phyloP scores from a whole-genome alignment of 2,329 filamentous ascomycete genomes.

The Penicillium sp. region DNA sequence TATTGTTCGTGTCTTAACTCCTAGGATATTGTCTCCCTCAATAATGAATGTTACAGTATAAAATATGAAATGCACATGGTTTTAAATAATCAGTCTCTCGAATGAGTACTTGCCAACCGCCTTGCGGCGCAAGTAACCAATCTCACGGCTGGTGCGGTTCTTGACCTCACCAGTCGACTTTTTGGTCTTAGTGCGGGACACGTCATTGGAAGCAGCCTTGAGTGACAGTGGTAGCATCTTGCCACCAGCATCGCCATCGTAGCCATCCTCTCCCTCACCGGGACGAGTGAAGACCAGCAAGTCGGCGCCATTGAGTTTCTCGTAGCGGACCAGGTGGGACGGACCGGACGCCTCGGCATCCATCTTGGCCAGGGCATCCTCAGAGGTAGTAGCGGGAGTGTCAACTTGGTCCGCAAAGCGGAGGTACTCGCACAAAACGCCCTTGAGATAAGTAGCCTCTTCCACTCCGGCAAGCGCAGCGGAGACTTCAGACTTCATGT shows the following conservation, averaged over 20 bases:
- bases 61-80: conserved; percentile 26
- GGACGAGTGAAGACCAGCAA: conserved; percentile 34
- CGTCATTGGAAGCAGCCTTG: conserved; percentile 54
- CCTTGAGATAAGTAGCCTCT: conserved; percentile 49
- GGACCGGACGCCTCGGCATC: conserved; percentile 12
- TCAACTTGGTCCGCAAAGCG: conserved; percentile 40
- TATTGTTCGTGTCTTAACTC: conserved; percentile 19
- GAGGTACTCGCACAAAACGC: conserved; percentile 49
- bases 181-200: conserved; percentile 49
- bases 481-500: conserved; percentile 51
- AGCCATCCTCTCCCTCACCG: conserved; percentile 31
- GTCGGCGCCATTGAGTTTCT: conserved; percentile 43
- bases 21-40: conserved; percentile 21
- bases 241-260: conserved; percentile 34
- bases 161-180: conserved; percentile 71
- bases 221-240: conserved; percentile 70
- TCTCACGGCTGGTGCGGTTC: conserved; percentile 68
- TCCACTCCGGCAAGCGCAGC: conserved; percentile 49
- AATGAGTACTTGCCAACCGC: conserved; percentile 80
- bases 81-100: conserved; percentile 69
- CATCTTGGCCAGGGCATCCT: conserved; percentile 9
- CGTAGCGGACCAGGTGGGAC: conserved; percentile 34
- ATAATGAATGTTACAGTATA: conserved; percentile 21
- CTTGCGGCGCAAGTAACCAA: conserved; percentile 74
- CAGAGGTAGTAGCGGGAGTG: conserved; percentile 16